Evolutionary conservation across 2,329 filamentous ascomycete species (phyloP), one percentile per base, ranked within the genome.

Genomic region (Trichoderma lentiforme): DNA sequence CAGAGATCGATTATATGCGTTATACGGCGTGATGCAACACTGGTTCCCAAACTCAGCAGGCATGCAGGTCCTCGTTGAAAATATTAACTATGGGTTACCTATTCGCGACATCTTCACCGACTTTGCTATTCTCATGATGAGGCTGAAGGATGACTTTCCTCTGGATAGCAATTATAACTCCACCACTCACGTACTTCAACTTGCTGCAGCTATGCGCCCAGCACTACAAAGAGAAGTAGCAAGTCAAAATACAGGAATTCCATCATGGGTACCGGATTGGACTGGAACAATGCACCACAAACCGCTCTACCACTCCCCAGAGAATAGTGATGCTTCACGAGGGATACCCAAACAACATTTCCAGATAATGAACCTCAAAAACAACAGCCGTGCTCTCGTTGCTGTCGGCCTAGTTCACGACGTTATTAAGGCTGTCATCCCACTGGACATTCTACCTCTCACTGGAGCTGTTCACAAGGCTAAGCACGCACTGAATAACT

Each of bases 41-140:
- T 65, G 63, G 63, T 65, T 56, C 34, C 43, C 43, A 12, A 34
- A 65, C 21, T 53, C 63, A 1, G 28, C 28, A 6, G 43, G 39
- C n/a, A 65, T 53, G 63, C 63, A 56, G 6, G 28, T 53, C n/a
- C 63, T 65, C 6, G 30, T 65, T 12, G 63, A 65, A 7, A 56
- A 47, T 28, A 65, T 65, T 11, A 28, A 65, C 28, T 65, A 56
- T 5, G 63, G 36, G n/a, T 7, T 65, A 14, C 43, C 63, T n/a
- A 53, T 65, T 6, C 3, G 28, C 39, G 63, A 65, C 15, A 21
- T 65, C n/a, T 65, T 65, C n/a, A 65, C 63, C 0, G 26, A 65
- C 11, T 65, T 65, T 21, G 63, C 63, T 53, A 53, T 65, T 26
- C 63, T 34, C 63, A 65, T 65, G 63, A 65, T 56, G 63, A 34